Percentiles rank a stretch among this genome's conserved stretches.
Evolutionary conservation across 2,329 filamentous ascomycete species (phyloP).

Genomic region (Alternaria triticimaculans): DNA sequence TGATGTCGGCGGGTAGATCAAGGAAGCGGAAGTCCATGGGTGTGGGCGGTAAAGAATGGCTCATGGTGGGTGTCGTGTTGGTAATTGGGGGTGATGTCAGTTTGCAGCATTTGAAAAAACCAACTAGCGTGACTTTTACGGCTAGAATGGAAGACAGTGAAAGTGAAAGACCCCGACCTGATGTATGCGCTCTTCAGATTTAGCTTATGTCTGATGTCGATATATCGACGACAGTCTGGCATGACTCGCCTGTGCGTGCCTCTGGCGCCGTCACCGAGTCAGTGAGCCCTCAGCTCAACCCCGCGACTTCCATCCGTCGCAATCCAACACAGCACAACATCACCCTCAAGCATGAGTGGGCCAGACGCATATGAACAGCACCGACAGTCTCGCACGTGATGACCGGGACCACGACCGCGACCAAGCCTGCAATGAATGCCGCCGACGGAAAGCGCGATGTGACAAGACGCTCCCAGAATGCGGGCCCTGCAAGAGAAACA

Average conservation of each 20-base stretch:
- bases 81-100: not conserved
- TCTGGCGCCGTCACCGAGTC: not conserved
- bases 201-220: not conserved
- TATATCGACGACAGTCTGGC: not conserved
- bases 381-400: not conserved
- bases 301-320: not conserved
- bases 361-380: slow-evolving; percentile 14
- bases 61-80: not conserved
- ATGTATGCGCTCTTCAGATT: not conserved
- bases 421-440: slow-evolving; percentile 16
- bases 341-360: slow-evolving; percentile 1
- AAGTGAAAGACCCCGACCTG: not conserved
- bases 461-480: slow-evolving; percentile 15
- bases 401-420: slow-evolving; percentile 7
- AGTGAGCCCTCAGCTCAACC: not conserved
- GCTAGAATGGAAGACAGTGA: not conserved
- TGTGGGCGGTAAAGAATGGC: not conserved
- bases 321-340: not conserved
- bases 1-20: not conserved
- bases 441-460: slow-evolving; percentile 20
- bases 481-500: slow-evolving; percentile 47
- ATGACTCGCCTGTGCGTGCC: not conserved
- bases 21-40: not conserved
- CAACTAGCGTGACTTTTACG: not conserved
- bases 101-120: not conserved